Conservation (phyloP, 495 filamentous ascomycete species). For the Aspergillus conjunctus region DNA sequence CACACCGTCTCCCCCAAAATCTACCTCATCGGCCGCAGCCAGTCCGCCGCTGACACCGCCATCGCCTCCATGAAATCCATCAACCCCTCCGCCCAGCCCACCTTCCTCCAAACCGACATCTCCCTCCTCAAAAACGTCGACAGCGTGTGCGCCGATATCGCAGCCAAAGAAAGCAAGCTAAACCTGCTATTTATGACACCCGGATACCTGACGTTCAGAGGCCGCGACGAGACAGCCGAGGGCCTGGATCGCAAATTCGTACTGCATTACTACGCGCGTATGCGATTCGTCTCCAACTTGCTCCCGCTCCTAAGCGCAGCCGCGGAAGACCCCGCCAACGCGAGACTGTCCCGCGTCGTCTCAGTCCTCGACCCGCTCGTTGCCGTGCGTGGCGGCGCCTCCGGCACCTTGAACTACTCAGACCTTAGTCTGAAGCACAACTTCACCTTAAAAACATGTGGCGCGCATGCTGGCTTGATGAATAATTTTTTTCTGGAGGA, state of each 20-base stretch:
- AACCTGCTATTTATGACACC: constrained; percentile 54
- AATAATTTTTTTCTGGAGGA: constrained; percentile 18
- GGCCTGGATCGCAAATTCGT: constrained; percentile 58
- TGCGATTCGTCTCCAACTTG: constrained; percentile 64
- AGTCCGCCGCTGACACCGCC: constrained; percentile 28
- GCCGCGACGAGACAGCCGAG: constrained; percentile 54
- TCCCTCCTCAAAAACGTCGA: constrained; percentile 60
- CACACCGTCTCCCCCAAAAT: constrained; percentile 49
- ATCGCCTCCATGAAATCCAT: constrained; percentile 35
- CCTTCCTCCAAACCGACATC: constrained; percentile 46
- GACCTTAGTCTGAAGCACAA: constrained; percentile 49
- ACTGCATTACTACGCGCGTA: constrained; percentile 65
- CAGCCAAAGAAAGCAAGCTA: constrained; percentile 50
- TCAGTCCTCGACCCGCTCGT: constrained; percentile 46
- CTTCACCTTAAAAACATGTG: constrained; percentile 36
- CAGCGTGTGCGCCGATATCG: constrained; percentile 55
- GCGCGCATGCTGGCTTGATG: constrained; percentile 44
- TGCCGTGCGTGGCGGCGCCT: constrained; percentile 40
- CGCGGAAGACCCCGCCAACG: constrained; percentile 8
- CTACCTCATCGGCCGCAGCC: constrained; percentile 53
- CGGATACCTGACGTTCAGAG: constrained; percentile 35
- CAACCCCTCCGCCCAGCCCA: constrained; percentile 34
- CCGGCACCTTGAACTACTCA: constrained; percentile 48
- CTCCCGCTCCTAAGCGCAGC: constrained; percentile 58
- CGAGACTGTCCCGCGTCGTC: constrained; percentile 57